A percentile compares a stretch with the other conserved stretches of the same genome.
Conservation (phyloP, 225 moss, liverwort and hornwort species). For the Anthoceros angustus region DNA sequence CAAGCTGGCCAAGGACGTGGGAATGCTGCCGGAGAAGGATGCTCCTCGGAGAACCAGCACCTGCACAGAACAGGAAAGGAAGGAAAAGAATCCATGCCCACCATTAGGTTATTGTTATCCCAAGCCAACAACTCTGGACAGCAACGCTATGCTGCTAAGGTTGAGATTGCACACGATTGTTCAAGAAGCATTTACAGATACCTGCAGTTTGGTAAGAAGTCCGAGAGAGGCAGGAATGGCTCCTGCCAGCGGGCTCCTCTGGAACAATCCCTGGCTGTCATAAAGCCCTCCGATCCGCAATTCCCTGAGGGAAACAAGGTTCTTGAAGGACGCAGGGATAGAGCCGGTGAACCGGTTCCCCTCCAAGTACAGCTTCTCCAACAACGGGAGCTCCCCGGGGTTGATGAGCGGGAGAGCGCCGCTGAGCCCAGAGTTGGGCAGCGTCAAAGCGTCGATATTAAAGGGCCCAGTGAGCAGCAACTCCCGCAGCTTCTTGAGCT, state of each 20-base stretch:
- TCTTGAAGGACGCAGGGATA: background rate
- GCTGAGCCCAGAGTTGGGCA: background rate
- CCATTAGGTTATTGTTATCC: background rate
- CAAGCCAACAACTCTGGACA: background rate
- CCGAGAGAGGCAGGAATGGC: slow-evolving; percentile 12
- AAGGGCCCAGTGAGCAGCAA: background rate
- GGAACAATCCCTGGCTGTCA: background rate
- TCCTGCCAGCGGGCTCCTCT: background rate
- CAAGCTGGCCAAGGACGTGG: slow-evolving; percentile 10
- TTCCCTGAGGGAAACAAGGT: background rate
- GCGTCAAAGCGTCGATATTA: background rate
- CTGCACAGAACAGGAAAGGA: background rate
- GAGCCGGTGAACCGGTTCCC: background rate
- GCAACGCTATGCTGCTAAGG: too few relatives aligned
- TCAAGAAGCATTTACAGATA: background rate
- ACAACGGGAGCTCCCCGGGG: background rate
- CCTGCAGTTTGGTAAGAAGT: slow-evolving; percentile 4
- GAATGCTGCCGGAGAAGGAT: slow-evolving; percentile 11
- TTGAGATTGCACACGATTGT: too few relatives aligned
- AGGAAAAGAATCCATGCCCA: background rate
- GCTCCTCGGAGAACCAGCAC: slow-evolving; percentile 7
- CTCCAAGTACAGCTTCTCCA: background rate
- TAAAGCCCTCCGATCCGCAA: background rate
- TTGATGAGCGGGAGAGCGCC: background rate
- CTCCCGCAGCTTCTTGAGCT: background rate